phyloP scores from a whole-genome alignment of 768 basidiomycete genomes.

The Amanita subjunquillea region DNA sequence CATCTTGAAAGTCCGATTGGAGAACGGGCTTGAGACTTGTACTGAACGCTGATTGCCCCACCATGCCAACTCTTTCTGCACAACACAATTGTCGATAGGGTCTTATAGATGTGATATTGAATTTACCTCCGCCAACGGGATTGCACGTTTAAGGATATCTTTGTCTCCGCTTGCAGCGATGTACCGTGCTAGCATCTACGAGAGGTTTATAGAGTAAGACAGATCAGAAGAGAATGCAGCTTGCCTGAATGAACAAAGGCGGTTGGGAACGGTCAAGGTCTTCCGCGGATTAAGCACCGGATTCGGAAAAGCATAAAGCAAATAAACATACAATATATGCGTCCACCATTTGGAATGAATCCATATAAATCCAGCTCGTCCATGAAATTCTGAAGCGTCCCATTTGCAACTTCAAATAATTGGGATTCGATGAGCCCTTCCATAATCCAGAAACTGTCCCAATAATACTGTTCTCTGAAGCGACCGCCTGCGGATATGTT shows the following conservation, averaged over 20 bases:
- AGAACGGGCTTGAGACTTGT: constrained; percentile 59
- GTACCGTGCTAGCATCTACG: constrained; percentile 85
- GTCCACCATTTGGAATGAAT: constrained; percentile 91
- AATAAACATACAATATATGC: constrained; percentile 64
- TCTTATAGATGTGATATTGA: background rate
- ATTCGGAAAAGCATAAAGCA: background rate
- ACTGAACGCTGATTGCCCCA: constrained; percentile 70
- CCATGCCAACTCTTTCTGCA: constrained; percentile 71
- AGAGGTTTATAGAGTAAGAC: background rate
- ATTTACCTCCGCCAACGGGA: constrained; percentile 75
- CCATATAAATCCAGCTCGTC: constrained; percentile 78
- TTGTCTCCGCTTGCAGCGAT: constrained; percentile 62
- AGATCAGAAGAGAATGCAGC: constrained; percentile 7
- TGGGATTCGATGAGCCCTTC: constrained; percentile 80
- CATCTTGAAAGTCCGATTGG: constrained; percentile 54
- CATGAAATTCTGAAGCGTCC: constrained; percentile 89
- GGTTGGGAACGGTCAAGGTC: constrained; percentile 90
- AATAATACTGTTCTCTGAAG: constrained; percentile 75
- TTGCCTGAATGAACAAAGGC: constrained; percentile 74
- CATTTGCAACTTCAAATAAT: constrained; percentile 62
- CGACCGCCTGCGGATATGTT: constrained; percentile 34
- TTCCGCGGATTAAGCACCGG: constrained; percentile 12
- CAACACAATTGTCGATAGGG: background rate
- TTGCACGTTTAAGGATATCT: constrained; percentile 63
- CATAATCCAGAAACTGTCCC: constrained; percentile 76